A percentile compares a stretch with the other conserved stretches of the same genome.
These are phyloP conservation scores for Cucurbita maxima DNA, from an alignment of 306 rosid species.

Conservation along the genomic window DNA sequence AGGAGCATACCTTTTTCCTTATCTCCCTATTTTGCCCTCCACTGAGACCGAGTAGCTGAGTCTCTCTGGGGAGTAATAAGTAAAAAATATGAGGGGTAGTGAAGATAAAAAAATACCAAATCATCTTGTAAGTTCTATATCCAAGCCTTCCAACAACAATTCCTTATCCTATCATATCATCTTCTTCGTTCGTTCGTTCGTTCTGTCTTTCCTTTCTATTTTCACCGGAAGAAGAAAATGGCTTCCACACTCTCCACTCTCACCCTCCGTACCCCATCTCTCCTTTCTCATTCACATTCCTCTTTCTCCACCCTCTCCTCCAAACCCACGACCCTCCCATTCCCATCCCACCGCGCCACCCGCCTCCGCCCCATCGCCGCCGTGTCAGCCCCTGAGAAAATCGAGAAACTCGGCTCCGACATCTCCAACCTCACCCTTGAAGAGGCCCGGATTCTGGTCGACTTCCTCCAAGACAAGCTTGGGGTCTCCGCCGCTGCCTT, in stretches of 20 bases:
- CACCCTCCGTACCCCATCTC: slow-evolving; percentile 26
- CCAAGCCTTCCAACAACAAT: neutral
- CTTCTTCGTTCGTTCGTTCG: neutral
- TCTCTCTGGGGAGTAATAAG: neutral
- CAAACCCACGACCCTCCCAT: slow-evolving; percentile 23
- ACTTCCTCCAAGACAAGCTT: slow-evolving; percentile 79
- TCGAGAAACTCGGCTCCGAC: slow-evolving; percentile 49
- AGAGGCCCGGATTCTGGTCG: slow-evolving; percentile 71
- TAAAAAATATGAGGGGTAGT: neutral
- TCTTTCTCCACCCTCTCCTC: slow-evolving; percentile 20
- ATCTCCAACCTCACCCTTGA: slow-evolving; percentile 65
- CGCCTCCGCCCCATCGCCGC: slow-evolving; percentile 53
- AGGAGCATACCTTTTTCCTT: no score
- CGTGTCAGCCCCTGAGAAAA: slow-evolving; percentile 42
- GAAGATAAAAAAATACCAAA: neutral
- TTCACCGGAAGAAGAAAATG: slow-evolving; percentile 15
- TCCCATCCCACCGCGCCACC: slow-evolving; percentile 33
- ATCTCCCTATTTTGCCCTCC: neutral
- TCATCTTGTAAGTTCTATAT: neutral
- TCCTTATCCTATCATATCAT: slow-evolving; percentile 22
- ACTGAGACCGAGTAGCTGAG: neutral
- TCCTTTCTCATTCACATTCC: slow-evolving; percentile 14
- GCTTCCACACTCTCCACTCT: slow-evolving; percentile 47
- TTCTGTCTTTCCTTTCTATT: neutral
- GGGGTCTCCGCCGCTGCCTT: slow-evolving; percentile 83